Base-by-base conservation (phyloP, 345 rosid genomes). In the Combretum micranthum region DNA sequence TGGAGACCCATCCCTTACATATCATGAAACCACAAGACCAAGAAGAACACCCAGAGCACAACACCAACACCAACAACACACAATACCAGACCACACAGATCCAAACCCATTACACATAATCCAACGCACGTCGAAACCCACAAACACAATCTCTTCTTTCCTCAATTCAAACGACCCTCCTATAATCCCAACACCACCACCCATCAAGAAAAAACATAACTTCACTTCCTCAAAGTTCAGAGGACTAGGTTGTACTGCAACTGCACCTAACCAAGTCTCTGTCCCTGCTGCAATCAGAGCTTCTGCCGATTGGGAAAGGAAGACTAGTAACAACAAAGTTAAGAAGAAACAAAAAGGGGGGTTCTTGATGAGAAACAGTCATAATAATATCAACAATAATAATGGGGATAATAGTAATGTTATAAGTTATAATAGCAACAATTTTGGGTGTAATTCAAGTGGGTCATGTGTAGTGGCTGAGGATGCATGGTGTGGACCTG, bases 401-500 rank as follows among this genome's bases (percentile, higher is more conserved):
- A 55, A 15, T n/a, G 74, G 39, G 10, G 39, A 32, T 7, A 57
- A 44, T 32, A 39, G 53, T 19, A 45, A 45, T 9, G 32, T 50
- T n/a, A 20, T 50, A 12, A 50, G 57, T 16, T 52, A 50, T 15
- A 42, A 44, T 15, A 56, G n/a, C n/a, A n/a, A 44, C 19, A 55
- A 15, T n/a, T 70, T 52, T 25, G 67, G 69, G 17, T 65, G 63
- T 32, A 71, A 55, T 59, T 49, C 61, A 2, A 54, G 73, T 15
- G 62, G 60, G 8, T 57, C 68, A 25, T 84, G 87, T 64, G 78
- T 66, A 42, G 82, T 77, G 55, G 64, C 63, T 69, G 92, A 81
- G 62, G 98, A 85, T 66, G 95, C 84, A 3, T 88, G 98, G 95
- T 92, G 96, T 51, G 95, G 90, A 9, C 96, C 95, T 15, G 98